Base-by-base conservation (phyloP, 805 yeast species). In the Candida multigemmis region DNA sequence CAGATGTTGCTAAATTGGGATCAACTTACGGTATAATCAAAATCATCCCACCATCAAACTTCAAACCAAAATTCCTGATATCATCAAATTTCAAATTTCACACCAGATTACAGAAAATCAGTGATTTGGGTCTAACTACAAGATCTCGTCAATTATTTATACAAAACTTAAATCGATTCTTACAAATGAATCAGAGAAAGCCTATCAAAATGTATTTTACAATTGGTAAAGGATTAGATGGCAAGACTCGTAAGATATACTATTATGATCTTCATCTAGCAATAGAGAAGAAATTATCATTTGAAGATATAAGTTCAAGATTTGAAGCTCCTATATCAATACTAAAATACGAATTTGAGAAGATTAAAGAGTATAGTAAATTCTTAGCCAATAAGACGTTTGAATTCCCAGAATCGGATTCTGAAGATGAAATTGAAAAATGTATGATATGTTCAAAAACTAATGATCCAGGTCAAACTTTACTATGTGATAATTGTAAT, bases 401-500 rank as follows among this genome's bases (percentile, higher is more conserved):
- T 30, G 56, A 52, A 14, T 52, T 59, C 12, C 60, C 61, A 0
- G 59, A 50, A 6, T 31, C 41, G 12, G 56, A 48, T 26, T 38
- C 46, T 7, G 56, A 51, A 23, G 48, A 47, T 18, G 55, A 45
- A n/a, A 26, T 48, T 11, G 66, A 56, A 12, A 56, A 53, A 24
- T 70, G 77, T 33, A 39, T 53, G 30, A 42, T 73, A 1, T 79
- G 86, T 40, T 60, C 64, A 12, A 50, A 46, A 8, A 50, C 55
- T 28, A 59, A 62, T 27, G 48, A 63, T 6, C 74, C 76, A 0
- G 50, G 56, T 2, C 50, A 57, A 16, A 70, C 74, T 3, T 48
- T 78, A 13, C 43, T 72, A 5, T 87, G 96, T 48, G 82, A 77
- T 39, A 79, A 79, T 20, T 87, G 96, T 44, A 74, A 78, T 32